These are phyloP conservation scores for Takakia lepidozioides DNA, from an alignment of 225 moss, liverwort and hornwort genomes.

Conservation along the genomic window DNA sequence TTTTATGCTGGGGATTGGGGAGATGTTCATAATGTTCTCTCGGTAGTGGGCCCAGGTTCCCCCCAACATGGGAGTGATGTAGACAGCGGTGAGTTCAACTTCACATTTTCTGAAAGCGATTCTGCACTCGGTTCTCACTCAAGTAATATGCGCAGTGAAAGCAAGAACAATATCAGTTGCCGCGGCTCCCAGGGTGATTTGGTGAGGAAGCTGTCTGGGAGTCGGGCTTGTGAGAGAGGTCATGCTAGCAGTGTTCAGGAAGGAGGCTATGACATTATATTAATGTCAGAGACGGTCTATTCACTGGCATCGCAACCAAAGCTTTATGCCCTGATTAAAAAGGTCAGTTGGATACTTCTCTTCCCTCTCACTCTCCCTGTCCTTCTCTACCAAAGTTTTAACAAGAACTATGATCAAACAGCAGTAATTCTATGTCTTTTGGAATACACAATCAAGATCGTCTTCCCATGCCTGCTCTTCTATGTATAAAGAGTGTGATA, in stretches of 20 bases:
- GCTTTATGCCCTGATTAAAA: conserved; percentile 86
- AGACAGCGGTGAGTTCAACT: conserved; percentile 26
- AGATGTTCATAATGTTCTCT: conserved; percentile 67
- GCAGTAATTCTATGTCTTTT: too few species aligned
- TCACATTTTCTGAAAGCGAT: conserved; percentile 34
- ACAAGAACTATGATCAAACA: too few species aligned
- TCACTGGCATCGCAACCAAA: conserved; percentile 74
- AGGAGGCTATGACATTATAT: conserved; percentile 90
- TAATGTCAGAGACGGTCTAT: conserved; percentile 99
- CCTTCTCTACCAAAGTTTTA: too few species aligned
- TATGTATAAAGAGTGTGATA: too few species aligned
- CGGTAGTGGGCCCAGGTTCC: conserved; percentile 36
- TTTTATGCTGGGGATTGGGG: conserved; percentile 95
- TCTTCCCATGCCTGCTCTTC: too few species aligned
- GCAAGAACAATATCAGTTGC: conserved; percentile 32
- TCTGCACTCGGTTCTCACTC: too few species aligned
- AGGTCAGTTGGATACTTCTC: too few species aligned
- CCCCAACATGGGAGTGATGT: conserved; percentile 17
- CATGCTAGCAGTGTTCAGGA: conserved; percentile 56
- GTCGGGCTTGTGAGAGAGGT: conserved; percentile 83
- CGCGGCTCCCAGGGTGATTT: conserved; percentile 39
- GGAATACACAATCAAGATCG: too few species aligned
- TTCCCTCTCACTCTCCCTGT: too few species aligned
- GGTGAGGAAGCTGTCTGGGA: conserved; percentile 58
- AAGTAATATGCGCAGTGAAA: conserved; percentile 19